These are phyloP conservation scores for Physocladia obscura DNA, from an alignment of 192 early-diverging fungal species.

Conservation along the genomic window DNA sequence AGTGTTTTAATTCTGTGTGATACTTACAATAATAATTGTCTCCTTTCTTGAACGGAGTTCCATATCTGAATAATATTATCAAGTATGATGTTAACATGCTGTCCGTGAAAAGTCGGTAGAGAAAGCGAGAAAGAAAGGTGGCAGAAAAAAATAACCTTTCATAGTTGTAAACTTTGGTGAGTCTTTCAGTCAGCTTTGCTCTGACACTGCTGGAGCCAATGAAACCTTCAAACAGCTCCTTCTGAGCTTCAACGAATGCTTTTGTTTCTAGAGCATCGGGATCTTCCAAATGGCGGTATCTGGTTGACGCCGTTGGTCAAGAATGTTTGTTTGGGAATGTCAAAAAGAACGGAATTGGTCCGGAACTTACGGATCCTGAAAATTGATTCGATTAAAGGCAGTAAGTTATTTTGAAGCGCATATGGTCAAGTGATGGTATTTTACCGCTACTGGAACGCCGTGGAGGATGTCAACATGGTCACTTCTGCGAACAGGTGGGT, in stretches of 20 bases:
- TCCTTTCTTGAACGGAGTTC: constrained; percentile 55
- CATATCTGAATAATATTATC: constrained; percentile 2
- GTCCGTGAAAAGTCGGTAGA: no score
- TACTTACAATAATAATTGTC: constrained; percentile 57
- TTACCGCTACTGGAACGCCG: constrained; percentile 31
- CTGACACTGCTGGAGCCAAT: constrained; percentile 34
- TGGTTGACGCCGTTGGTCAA: background rate
- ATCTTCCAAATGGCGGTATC: constrained; percentile 56
- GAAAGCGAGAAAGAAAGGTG: background rate
- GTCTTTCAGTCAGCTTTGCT: constrained; percentile 32
- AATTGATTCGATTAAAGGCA: background rate
- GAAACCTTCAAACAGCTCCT: constrained; percentile 46
- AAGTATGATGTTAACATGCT: no score
- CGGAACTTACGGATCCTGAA: constrained; percentile 6
- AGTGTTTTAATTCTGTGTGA: no score
- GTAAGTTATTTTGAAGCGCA: background rate
- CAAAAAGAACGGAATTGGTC: background rate
- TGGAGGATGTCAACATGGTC: constrained; percentile 42
- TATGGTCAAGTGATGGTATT: background rate
- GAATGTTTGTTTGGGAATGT: background rate
- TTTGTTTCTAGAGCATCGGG: constrained; percentile 61
- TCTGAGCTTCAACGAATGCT: constrained; percentile 65
- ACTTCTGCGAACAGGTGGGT: constrained; percentile 54
- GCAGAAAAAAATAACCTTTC: constrained; percentile 39
- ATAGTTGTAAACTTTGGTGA: constrained; percentile 60